A percentile compares a stretch with the other conserved stretches of the same genome.
phyloP scores from a whole-genome alignment of 208 protist genomes.

The Naegleria gruberi region DNA sequence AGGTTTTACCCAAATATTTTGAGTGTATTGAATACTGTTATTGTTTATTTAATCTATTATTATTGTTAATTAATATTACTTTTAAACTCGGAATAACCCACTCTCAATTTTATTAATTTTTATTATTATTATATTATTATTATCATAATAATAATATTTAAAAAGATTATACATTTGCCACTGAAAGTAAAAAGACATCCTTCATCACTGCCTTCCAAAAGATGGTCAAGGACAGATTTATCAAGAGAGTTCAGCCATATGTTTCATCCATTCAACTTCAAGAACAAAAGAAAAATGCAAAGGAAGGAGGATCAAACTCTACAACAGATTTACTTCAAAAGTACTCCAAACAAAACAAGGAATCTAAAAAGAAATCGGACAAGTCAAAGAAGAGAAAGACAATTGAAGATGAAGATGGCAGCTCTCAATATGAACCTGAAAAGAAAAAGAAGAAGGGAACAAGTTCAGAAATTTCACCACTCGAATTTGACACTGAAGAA shows the following conservation, averaged over 20 bases:
- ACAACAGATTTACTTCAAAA: neutral
- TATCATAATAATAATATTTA: neutral
- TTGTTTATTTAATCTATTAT: too few species aligned
- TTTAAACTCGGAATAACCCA: too few species aligned
- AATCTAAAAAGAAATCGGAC: neutral
- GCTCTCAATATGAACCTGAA: neutral
- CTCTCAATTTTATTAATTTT: neutral
- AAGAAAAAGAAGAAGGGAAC: conserved; percentile 25
- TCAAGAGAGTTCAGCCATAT: neutral
- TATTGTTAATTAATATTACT: too few species aligned
- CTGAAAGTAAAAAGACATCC: neutral
- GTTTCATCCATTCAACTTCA: neutral
- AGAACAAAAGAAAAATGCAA: neutral
- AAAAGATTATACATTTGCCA: neutral
- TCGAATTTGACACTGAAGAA: neutral
- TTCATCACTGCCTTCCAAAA: neutral
- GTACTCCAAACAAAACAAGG: neutral
- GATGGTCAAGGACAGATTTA: neutral
- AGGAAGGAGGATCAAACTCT: neutral
- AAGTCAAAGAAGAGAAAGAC: conserved; percentile 12
- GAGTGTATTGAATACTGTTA: too few species aligned
- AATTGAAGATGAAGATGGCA: neutral
- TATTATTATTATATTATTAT: neutral
- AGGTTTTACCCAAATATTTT: too few species aligned
- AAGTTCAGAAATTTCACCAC: neutral